A percentile compares a stretch with the other conserved stretches of the same genome.
These are phyloP conservation scores for Fusarium multiceps DNA, from an alignment of 2,329 filamentous ascomycete species.

Conservation along the genomic window DNA sequence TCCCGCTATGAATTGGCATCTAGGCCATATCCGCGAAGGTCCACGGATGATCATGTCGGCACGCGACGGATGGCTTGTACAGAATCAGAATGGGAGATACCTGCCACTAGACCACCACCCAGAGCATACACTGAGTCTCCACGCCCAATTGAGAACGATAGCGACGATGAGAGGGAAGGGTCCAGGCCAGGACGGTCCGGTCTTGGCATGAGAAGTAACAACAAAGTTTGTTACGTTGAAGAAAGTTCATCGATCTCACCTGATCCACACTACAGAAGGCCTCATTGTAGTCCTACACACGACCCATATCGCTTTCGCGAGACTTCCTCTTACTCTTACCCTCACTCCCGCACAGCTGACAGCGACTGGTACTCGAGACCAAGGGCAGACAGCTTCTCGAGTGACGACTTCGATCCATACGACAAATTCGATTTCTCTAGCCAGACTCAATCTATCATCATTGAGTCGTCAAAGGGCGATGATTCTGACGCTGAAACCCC, in stretches of 20 bases:
- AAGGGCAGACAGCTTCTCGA: constrained; percentile 28
- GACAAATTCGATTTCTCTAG: constrained; percentile 47
- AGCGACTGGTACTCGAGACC: constrained; percentile 4
- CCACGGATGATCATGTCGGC: constrained; percentile 2
- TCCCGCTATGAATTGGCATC: constrained; percentile 2
- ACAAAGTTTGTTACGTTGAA: not conserved
- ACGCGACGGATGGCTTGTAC: not conserved
- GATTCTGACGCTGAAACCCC: constrained; percentile 49
- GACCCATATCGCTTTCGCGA: constrained; percentile 10
- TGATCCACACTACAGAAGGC: constrained; percentile 1
- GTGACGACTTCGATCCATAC: constrained; percentile 47
- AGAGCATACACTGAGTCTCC: constrained; percentile 33
- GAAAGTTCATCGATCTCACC: constrained; percentile 23
- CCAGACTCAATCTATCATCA: constrained; percentile 27
- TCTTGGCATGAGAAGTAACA: not conserved
- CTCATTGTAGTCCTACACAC: not conserved
- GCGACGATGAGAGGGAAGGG: constrained; percentile 1
- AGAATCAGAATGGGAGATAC: constrained; percentile 3
- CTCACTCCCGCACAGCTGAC: constrained; percentile 4
- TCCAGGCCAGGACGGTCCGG: not conserved
- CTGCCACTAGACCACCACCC: not conserved
- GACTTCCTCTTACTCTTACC: not conserved
- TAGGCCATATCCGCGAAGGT: not conserved
- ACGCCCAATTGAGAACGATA: constrained; percentile 32
- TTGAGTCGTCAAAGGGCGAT: constrained; percentile 41